Percentiles rank a stretch among this genome's conserved stretches.
These are phyloP conservation scores for Davidsoniella australis DNA, from an alignment of 2,329 filamentous ascomycete genomes.

Conservation along the genomic window DNA sequence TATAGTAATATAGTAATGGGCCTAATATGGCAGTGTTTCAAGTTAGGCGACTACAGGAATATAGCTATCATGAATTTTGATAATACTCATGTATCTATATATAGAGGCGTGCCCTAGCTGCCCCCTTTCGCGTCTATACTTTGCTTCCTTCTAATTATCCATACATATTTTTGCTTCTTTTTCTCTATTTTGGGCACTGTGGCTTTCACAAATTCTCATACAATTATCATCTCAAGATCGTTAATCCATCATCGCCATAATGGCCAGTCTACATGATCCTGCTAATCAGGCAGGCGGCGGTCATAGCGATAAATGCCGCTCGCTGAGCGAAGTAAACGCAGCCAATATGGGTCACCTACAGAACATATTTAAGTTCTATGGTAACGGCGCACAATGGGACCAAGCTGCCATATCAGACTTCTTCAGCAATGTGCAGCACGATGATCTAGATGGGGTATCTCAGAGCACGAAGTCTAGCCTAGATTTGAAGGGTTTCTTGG, in stretches of 20 bases:
- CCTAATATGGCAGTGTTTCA: too few relatives aligned
- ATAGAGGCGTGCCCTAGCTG: not conserved
- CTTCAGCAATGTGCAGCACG: conserved; percentile 28
- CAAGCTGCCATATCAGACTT: conserved; percentile 29
- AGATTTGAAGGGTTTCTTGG: conserved; percentile 31
- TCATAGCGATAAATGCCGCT: conserved; percentile 24
- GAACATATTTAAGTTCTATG: conserved; percentile 29
- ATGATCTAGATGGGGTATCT: conserved; percentile 18
- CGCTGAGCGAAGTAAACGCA: conserved; percentile 25
- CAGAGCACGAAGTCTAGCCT: conserved; percentile 18
- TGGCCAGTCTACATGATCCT: conserved; percentile 15
- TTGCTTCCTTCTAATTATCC: not conserved
- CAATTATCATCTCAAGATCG: too few relatives aligned
- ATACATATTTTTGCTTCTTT: too few relatives aligned
- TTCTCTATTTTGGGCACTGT: too few relatives aligned
- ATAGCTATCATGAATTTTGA: too few relatives aligned
- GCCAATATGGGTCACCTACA: conserved; percentile 27
- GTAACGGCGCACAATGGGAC: conserved; percentile 28
- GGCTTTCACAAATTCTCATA: too few relatives aligned
- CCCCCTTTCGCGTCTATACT: not conserved
- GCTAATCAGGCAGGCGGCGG: conserved; percentile 31
- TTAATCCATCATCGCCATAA: not conserved
- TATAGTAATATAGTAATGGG: too few relatives aligned
- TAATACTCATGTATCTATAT: too few relatives aligned
- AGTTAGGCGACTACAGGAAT: too few relatives aligned